These are phyloP conservation scores for Chalciporus sphaerocephalus DNA, from an alignment of 768 basidiomycete species.

Conservation along the genomic window DNA sequence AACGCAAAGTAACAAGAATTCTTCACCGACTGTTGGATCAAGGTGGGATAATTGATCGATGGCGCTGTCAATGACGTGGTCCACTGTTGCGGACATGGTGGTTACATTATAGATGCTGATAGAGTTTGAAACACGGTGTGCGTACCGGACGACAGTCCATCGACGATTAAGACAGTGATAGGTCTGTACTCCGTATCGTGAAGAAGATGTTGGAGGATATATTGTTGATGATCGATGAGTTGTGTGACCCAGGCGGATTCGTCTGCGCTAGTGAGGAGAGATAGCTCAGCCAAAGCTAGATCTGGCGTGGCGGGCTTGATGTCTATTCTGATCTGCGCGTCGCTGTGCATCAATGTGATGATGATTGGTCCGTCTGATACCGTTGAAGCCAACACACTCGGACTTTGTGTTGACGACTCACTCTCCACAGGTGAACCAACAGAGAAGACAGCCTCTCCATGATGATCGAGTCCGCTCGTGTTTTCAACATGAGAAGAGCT, in stretches of 20 bases:
- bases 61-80: not conserved
- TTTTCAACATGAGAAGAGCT: no score
- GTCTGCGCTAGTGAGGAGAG: not conserved
- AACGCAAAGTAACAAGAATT: not conserved
- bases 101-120: not conserved
- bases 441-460: not conserved
- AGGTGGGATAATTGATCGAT: not conserved
- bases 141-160: slow-evolving; percentile 13
- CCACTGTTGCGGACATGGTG: not conserved
- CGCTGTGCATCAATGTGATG: not conserved
- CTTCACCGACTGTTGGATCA: not conserved
- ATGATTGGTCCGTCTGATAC: not conserved
- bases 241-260: not conserved
- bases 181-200: not conserved
- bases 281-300: not conserved
- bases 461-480: not conserved
- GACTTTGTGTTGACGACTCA: not conserved
- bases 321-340: not conserved
- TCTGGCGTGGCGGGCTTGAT: not conserved
- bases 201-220: slow-evolving; percentile 1
- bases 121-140: not conserved
- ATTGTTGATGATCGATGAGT: not conserved
- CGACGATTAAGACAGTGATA: slow-evolving; percentile 5
- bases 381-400: not conserved
- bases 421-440: not conserved